These are phyloP conservation scores for Chrysoporthe austroafricana DNA, from an alignment of 2,329 filamentous ascomycete species.

Conservation along the genomic window DNA sequence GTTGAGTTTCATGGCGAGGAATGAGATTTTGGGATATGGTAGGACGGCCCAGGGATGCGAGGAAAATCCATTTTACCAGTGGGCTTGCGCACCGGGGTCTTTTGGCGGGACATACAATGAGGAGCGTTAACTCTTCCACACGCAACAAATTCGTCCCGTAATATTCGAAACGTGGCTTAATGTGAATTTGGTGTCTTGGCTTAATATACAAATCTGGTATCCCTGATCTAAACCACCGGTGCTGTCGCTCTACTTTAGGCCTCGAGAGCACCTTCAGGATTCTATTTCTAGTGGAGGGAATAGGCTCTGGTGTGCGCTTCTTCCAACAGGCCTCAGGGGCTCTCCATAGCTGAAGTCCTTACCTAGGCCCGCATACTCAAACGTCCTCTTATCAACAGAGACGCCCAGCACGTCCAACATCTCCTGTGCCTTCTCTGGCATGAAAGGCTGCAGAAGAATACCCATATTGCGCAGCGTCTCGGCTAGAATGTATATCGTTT, in stretches of 20 bases:
- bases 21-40: background rate
- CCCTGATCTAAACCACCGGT: no score
- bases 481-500: constrained; percentile 69
- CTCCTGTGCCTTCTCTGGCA: constrained; percentile 75
- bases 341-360: constrained; percentile 73
- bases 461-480: constrained; percentile 80
- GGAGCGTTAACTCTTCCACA: background rate
- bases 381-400: constrained; percentile 59
- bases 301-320: constrained; percentile 46
- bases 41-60: background rate
- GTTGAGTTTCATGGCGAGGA: constrained; percentile 48
- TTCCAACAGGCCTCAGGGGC: constrained; percentile 39
- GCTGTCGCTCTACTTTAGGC: constrained; percentile 23
- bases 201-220: background rate
- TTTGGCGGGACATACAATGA: background rate
- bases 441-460: constrained; percentile 88
- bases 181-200: background rate
- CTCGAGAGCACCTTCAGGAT: constrained; percentile 32
- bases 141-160: background rate
- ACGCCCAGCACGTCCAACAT: constrained; percentile 83
- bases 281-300: constrained; percentile 57
- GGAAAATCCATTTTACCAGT: background rate
- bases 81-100: background rate
- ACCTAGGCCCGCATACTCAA: constrained; percentile 64
- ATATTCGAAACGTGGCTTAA: background rate